These are phyloP conservation scores for Colletotrichum sp. DNA, from an alignment of 2,329 filamentous ascomycete genomes.

Conservation along the genomic window DNA sequence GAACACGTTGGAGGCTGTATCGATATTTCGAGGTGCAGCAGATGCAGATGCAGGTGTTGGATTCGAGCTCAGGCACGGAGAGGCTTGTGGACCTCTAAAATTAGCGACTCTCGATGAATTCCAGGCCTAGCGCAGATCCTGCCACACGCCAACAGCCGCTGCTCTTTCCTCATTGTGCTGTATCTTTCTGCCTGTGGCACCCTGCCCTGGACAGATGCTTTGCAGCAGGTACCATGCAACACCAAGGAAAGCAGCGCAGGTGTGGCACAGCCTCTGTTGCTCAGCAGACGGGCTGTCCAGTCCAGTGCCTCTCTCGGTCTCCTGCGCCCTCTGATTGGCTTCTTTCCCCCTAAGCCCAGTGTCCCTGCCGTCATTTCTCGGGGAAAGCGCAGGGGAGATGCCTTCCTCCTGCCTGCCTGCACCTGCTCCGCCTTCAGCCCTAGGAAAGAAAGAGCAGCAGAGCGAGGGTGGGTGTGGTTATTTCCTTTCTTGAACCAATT, in stretches of 20 bases:
- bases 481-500: background rate
- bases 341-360: background rate
- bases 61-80: background rate
- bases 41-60: background rate
- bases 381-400: conserved; percentile 4
- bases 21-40: background rate
- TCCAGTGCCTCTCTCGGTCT: background rate
- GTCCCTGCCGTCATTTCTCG: background rate
- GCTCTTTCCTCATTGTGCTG: background rate
- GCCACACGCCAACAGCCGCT: background rate
- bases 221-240: background rate
- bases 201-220: background rate
- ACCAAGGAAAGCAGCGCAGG: background rate
- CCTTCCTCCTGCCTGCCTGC: background rate
- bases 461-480: background rate
- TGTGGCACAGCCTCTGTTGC: background rate
- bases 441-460: background rate
- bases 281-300: background rate
- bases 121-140: conserved; percentile 1
- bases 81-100: background rate
- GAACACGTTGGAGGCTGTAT: background rate
- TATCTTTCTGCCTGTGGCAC: background rate
- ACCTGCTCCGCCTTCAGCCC: conserved; percentile 11
- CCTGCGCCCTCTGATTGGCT: background rate
- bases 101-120: background rate